A percentile compares a stretch with the other conserved stretches of the same genome.
Evolutionary conservation across 164 flowering plant genomes (phyloP).

Genomic region (Buxus sempervirens): DNA sequence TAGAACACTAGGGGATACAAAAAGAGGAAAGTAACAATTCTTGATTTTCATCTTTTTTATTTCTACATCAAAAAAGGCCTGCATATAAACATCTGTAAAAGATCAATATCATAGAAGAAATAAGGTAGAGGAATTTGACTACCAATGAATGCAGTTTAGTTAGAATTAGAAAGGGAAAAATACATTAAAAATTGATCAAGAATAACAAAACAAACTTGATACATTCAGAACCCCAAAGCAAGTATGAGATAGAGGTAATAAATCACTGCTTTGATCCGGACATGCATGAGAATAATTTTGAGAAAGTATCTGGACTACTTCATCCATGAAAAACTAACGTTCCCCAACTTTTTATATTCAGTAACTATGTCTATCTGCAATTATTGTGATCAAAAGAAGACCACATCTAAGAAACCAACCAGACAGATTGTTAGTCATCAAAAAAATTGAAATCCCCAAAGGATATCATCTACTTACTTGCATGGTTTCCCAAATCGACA

Average conservation of each 20-base stretch:
- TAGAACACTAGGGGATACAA: constrained; percentile 72
- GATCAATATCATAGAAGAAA: constrained; percentile 2
- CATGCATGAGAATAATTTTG: not conserved
- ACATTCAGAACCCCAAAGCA: too few relatives aligned
- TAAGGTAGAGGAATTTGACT: not conserved
- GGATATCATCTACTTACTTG: constrained; percentile 45
- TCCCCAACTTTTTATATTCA: not conserved
- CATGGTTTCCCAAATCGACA: constrained; percentile 85
- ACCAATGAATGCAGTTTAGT: too few relatives aligned
- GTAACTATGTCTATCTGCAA: not conserved
- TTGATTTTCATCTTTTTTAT: constrained; percentile 88
- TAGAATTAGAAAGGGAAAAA: too few relatives aligned
- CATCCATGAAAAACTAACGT: not conserved
- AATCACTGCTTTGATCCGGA: not conserved
- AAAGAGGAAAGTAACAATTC: constrained; percentile 90
- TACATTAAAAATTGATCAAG: too few relatives aligned
- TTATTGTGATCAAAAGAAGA: not conserved
- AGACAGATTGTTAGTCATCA: not conserved
- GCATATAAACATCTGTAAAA: constrained; percentile 18
- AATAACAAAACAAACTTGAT: too few relatives aligned
- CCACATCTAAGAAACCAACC: not conserved
- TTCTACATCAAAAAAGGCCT: constrained; percentile 89
- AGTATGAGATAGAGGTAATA: not conserved
- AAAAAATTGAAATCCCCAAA: not conserved
- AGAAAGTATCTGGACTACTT: not conserved